phyloP scores from a whole-genome alignment of 106 monocot genomes.

The Iris macrosiphon region DNA sequence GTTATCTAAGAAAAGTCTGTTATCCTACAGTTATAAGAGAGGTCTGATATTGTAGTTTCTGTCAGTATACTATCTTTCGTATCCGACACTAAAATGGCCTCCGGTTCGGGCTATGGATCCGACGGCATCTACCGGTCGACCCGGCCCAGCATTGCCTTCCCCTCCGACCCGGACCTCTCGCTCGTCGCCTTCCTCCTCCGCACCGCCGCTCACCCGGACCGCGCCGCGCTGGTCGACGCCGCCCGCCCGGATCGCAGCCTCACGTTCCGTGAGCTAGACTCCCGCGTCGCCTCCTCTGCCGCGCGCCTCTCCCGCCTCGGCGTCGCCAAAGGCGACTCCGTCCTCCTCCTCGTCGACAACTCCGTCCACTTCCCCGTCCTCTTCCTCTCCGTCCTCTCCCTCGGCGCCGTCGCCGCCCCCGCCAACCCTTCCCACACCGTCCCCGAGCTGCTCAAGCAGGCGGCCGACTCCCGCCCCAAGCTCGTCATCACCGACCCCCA shows the following conservation, averaged over 20 bases:
- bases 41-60: no score
- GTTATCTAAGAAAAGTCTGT: no score
- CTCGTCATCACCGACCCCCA: slow-evolving; percentile 47
- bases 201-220: no score
- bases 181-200: background rate
- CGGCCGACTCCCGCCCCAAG: slow-evolving; percentile 21
- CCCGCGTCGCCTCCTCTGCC: no score
- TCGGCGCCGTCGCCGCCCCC: slow-evolving; percentile 65
- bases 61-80: no score
- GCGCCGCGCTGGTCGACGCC: no score
- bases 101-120: no score
- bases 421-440: slow-evolving; percentile 65
- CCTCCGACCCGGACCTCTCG: background rate
- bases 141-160: background rate
- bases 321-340: slow-evolving; percentile 35
- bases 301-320: slow-evolving; percentile 23
- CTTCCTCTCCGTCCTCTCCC: slow-evolving; percentile 46
- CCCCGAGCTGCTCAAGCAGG: slow-evolving; percentile 61
- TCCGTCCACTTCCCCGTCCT: slow-evolving; percentile 46
- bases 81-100: background rate
- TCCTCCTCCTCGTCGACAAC: slow-evolving; percentile 72
- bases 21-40: no score
- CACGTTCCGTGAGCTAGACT: no score
- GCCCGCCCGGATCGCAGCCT: no score
- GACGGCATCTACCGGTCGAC: no score